Evolutionary conservation across 225 moss, liverwort and hornwort species (phyloP).

Genomic region (Climacium dendroides): DNA sequence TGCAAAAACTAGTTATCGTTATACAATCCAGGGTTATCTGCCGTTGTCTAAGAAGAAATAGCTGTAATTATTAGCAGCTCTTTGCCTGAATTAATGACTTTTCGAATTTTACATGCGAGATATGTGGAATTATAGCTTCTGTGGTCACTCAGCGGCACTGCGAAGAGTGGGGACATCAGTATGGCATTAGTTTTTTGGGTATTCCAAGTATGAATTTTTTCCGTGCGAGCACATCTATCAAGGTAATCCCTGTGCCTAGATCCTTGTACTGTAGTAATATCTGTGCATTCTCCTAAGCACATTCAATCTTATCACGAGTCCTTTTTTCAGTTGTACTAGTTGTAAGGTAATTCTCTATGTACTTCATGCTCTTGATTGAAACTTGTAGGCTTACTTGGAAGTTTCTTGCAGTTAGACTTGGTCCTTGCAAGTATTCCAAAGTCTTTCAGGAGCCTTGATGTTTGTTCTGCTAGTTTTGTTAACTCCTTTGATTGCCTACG

Average conservation of each 20-base stretch:
- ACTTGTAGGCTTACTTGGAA: neutral
- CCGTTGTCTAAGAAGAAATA: neutral
- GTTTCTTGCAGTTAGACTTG: neutral
- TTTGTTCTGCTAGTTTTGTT: neutral
- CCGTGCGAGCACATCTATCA: constrained; percentile 54
- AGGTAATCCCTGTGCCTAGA: constrained; percentile 4
- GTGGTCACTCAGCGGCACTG: constrained; percentile 69
- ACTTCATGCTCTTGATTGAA: neutral
- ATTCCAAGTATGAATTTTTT: constrained; percentile 56
- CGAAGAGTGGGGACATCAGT: constrained; percentile 64
- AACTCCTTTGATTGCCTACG: neutral
- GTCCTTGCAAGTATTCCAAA: neutral
- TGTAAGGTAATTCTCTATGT: neutral
- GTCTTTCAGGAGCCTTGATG: neutral
- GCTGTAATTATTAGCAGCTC: neutral
- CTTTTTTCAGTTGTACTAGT: neutral
- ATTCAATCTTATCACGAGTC: neutral
- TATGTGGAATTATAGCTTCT: constrained; percentile 63
- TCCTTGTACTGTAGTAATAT: neutral
- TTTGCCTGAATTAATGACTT: neutral
- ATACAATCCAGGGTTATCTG: neutral
- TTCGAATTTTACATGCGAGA: constrained; percentile 36
- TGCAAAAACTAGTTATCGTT: neutral
- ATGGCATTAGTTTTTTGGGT: constrained; percentile 55
- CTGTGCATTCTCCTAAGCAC: neutral